Base-by-base conservation (phyloP, 2,329 filamentous ascomycete species). In the Microcyclospora tardicrescens region DNA sequence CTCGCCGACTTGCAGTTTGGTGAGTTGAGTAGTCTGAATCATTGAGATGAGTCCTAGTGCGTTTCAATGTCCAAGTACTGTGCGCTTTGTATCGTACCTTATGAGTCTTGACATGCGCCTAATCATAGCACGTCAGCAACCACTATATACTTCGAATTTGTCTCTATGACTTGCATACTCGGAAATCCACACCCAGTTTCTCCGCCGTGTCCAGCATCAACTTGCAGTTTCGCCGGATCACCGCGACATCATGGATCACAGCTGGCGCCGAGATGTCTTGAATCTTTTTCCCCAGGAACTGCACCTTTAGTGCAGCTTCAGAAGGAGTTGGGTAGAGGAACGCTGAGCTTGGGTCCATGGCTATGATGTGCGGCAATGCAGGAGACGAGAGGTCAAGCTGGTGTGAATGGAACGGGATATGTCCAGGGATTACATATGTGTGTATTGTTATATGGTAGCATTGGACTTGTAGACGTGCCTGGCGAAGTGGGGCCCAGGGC, bases 71-170 rank as follows among this genome's bases (percentile, higher is more conserved):
- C 12, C 3, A 35, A 13, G 10, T 27, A 10, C 16, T 27, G 15
- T 14, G 16, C 9, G 10, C 16, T 9, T 16, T 6, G 2, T 14
- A 13, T n/a, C n/a, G 13, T 60, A 79, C 80, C 66, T 91, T 91
- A 59, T 91, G 84, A 15, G 81, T 86, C 62, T 91, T 91, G 43
- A 89, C 75, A 57, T 91, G 84, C 1, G 80, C 78, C 42, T 24
- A 24, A 24, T 24, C 19, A 24, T n/a, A 24, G 5, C 19, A 24
- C 8, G 19, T 24, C 8, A 5, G 19, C 8, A 5, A 24, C 4
- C 19, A 24, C 8, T 4, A 24, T 24, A 24, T 8, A 24, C n/a
- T n/a, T n/a, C n/a, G n/a, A n/a, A n/a, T n/a, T n/a, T n/a, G n/a
- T 24, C 19, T 24, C 5, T 24, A 4, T 24, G 19, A 8, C 19